Conservation (phyloP, 768 basidiomycete species). For the Russula ochroleuca region DNA sequence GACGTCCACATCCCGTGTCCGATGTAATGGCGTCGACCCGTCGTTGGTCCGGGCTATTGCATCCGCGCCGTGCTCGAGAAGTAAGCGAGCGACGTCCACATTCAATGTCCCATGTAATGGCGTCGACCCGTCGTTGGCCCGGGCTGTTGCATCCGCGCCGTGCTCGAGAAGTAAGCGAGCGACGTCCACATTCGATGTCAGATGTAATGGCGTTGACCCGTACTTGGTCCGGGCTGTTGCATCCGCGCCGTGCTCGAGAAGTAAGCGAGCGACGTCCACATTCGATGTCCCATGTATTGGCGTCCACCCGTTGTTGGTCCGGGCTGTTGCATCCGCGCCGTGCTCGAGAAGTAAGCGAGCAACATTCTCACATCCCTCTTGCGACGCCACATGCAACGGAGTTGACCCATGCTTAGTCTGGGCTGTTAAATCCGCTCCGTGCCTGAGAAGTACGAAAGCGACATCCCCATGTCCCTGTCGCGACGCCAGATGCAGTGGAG, state of each 20-base stretch:
- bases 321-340: not conserved
- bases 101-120: not conserved
- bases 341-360: not conserved
- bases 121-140: not conserved
- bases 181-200: not conserved
- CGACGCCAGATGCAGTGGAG: not conserved
- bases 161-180: not conserved
- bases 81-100: not conserved
- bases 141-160: not conserved
- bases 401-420: no score
- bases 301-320: not conserved
- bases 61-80: not conserved
- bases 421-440: not conserved
- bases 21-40: not conserved
- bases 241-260: no score
- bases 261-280: no score
- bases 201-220: not conserved
- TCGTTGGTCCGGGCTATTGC: not conserved
- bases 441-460: not conserved
- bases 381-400: not conserved
- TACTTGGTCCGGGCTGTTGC: no score
- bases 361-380: no score
- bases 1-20: fast-evolving
- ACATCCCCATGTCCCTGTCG: not conserved
- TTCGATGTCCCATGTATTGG: no score